Base-by-base conservation (phyloP, 306 rosid genomes). In the Medicago truncatula region DNA sequence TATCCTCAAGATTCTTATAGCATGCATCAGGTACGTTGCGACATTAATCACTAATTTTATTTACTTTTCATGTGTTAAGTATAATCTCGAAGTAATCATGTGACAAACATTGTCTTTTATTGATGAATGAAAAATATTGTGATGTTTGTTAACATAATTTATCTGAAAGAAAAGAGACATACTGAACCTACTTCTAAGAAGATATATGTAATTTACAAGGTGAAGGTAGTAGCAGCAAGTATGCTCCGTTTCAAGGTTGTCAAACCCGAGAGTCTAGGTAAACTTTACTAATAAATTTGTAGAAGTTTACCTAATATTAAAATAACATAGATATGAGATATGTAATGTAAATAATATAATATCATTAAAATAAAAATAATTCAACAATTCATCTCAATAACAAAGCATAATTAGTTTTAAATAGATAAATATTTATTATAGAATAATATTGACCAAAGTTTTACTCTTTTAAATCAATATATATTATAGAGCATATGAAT, bases 11-110 rank as follows among this genome's bases (percentile, higher is more conserved):
- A 86, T 23, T 83, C 95, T 21, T 85, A 83, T 78, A 65, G 79
- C 88, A 73, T 78, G 77, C 88, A 85, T 78, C 89, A 82, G 92
- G 96, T 88, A 80, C 76, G 52, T 47, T 79, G 28, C 69, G 16
- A 0, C 73, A 57, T 49, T 31, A 67, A 71, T 34, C 43, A 31
- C 46, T n/a, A 7, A 31, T 71, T 46, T 50, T 41, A 14, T 62
- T 54, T 70, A 52, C 34, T 34, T 79, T 15, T 71, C 58, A 62
- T 11, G 6, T 16, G 56, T 20, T 28, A 28, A 31, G 28, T 60
- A 28, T 49, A 47, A 65, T 70, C 43, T 62, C 21, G 13, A 31
- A 53, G 34, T 60, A 68, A 39, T 39, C 9, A 73, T 43, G 50
- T 11, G 15, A 44, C 9, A 15, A 34, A 61, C 50, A 23, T 64